Evolutionary conservation across 2,329 filamentous ascomycete genomes (phyloP).

Genomic region (Fusarium nygamai): DNA sequence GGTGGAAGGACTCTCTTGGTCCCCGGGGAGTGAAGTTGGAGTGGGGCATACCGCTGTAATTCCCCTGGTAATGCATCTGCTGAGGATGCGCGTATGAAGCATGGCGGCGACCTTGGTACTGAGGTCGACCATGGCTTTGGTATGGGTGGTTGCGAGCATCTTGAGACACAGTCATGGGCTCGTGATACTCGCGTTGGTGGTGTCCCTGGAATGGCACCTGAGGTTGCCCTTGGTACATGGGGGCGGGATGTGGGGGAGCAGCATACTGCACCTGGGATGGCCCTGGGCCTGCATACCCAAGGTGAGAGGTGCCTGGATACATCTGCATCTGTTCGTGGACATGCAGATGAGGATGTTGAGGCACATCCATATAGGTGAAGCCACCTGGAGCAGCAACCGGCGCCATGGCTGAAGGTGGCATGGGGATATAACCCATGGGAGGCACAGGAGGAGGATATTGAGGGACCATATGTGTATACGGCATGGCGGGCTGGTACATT

Average conservation of each 20-base stretch:
- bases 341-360: not conserved
- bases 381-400: not conserved
- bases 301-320: not conserved
- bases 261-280: not conserved
- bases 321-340: not conserved
- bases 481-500: not conserved
- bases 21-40: not conserved
- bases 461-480: not conserved
- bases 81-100: conserved; percentile 5
- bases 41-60: not conserved
- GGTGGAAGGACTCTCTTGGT: not conserved
- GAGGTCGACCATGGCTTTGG: not conserved
- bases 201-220: not conserved
- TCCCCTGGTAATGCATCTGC: not conserved
- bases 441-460: not conserved
- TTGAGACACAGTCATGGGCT: not conserved
- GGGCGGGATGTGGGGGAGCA: not conserved
- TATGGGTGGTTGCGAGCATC: not conserved
- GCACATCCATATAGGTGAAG: not conserved
- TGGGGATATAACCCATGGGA: conserved; percentile 2
- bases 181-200: not conserved
- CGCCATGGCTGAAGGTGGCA: conserved; percentile 1
- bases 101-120: not conserved
- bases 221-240: not conserved
- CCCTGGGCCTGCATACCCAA: not conserved